These are phyloP conservation scores for Phytophthora kernoviae DNA, from an alignment of 352 stramenopile species.

Conservation along the genomic window DNA sequence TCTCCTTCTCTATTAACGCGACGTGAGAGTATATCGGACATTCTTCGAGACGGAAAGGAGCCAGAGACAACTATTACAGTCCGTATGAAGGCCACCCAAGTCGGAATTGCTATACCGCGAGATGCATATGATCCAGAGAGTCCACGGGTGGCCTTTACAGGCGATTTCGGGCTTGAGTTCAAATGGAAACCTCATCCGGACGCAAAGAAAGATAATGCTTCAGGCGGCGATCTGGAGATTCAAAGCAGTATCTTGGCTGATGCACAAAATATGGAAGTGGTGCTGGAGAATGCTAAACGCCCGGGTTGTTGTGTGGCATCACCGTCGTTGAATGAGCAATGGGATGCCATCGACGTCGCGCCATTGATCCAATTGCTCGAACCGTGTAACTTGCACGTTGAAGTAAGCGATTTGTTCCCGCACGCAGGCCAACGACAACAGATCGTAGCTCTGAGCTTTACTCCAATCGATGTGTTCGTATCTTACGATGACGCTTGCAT, in stretches of 20 bases:
- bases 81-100: constrained; percentile 44
- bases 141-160: constrained; percentile 54
- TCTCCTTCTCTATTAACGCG: constrained; percentile 30
- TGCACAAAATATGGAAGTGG: constrained; percentile 65
- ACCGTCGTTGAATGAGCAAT: constrained; percentile 25
- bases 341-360: constrained; percentile 37
- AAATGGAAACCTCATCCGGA: constrained; percentile 48
- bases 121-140: constrained; percentile 45
- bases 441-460: constrained; percentile 74
- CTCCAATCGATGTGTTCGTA: constrained; percentile 76
- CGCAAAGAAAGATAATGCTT: constrained; percentile 10
- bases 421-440: constrained; percentile 72
- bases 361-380: constrained; percentile 80
- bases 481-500: constrained; percentile 83
- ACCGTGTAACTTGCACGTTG: constrained; percentile 66
- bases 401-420: constrained; percentile 72
- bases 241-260: constrained; percentile 71
- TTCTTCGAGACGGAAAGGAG: constrained; percentile 47
- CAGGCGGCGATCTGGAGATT: constrained; percentile 57
- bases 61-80: constrained; percentile 57
- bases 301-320: constrained; percentile 62
- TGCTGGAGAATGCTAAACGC: constrained; percentile 65
- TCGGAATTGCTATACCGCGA: constrained; percentile 62
- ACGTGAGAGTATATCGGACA: constrained; percentile 59
- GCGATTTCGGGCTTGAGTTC: constrained; percentile 63